Conservation (phyloP, 2,329 filamentous ascomycete genomes). For the Nemania sp. region DNA sequence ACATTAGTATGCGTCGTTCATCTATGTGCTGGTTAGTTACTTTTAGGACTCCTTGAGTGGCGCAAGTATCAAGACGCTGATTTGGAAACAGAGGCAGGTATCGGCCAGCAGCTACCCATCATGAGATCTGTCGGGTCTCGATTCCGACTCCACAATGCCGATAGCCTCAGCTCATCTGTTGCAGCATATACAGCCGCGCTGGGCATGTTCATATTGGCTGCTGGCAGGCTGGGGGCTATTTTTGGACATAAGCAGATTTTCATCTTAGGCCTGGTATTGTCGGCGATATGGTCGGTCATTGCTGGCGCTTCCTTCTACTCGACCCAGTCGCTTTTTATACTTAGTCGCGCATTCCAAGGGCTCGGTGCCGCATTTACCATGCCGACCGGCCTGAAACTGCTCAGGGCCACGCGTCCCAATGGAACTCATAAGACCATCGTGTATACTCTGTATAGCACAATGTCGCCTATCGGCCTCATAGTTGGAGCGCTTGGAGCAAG, state of each 20-base stretch:
- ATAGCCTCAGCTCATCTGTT: conserved; percentile 58
- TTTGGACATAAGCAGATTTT: conserved; percentile 61
- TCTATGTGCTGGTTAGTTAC: conserved; percentile 44
- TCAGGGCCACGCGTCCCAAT: conserved; percentile 60
- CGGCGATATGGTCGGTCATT: conserved; percentile 55
- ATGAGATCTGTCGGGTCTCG: conserved; percentile 51
- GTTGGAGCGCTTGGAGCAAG: conserved; percentile 47
- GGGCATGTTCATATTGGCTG: conserved; percentile 61
- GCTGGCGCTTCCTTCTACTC: conserved; percentile 50
- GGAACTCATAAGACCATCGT: conserved; percentile 63
- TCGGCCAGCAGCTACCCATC: conserved; percentile 53
- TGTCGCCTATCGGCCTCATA: conserved; percentile 51
- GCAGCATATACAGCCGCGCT: conserved; percentile 60
- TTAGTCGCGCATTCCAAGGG: conserved; percentile 59
- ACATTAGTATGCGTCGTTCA: conserved; percentile 50
- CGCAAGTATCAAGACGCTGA: conserved; percentile 6
- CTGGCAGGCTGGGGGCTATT: conserved; percentile 59
- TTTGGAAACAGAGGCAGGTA: conserved; percentile 41
- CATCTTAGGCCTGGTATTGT: conserved; percentile 58
- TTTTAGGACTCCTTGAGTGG: neutral
- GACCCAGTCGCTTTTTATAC: conserved; percentile 44
- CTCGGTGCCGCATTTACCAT: conserved; percentile 65
- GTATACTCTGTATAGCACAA: conserved; percentile 55
- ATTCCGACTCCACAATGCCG: conserved; percentile 48
- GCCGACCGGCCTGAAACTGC: conserved; percentile 65